Base-by-base conservation (phyloP, 2,329 filamentous ascomycete species). In the Trichoderma koningiopsis region DNA sequence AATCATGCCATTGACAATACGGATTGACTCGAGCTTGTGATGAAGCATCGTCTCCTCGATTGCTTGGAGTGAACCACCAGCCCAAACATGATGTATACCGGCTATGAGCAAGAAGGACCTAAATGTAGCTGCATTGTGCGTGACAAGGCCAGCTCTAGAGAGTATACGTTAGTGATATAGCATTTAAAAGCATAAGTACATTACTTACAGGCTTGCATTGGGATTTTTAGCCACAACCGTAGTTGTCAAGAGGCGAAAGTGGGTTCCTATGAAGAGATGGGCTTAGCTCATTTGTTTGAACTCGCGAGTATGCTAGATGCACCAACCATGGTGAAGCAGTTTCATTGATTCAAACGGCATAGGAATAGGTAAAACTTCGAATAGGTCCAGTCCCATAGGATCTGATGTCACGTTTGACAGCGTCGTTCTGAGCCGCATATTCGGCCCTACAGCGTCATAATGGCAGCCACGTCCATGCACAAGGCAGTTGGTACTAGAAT, bases 1-100 rank as follows among this genome's bases (percentile, higher is more conserved):
- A 33, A 61, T 49, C 58, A 61, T 61, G 40, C 58, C 58, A 27
- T 61, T 61, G 40, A 61, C 40, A 24, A 49, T 40, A 5, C 58
- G 58, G 8, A 61, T 61, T 61, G 58, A 27, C 6, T 61, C 58
- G 40, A 61, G 58, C 22, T 61, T 61, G 19, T 61, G 58, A 37
- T 61, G 58, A 27, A 61, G 58, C 58, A 61, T 61, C 6, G 58
- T 61, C 58, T 61, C 58, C n/a, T 61, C 58, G 37, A 61, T 61
- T 14, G 58, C 24, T 33, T 61, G 37, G 37, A 61, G 40, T 40
- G 58, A 61, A 13, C 58, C 58, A 22, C 58, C 58, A 13, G 27
- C 40, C 58, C 58, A 61, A 7, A 61, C 58, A 29, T 61, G 58
- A 16, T 61, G 58, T 47, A 61, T 47, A 40, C 58, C 58, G 4